Base-by-base conservation (phyloP, 805 yeast genomes). In the Isabelozyma gotoi region DNA sequence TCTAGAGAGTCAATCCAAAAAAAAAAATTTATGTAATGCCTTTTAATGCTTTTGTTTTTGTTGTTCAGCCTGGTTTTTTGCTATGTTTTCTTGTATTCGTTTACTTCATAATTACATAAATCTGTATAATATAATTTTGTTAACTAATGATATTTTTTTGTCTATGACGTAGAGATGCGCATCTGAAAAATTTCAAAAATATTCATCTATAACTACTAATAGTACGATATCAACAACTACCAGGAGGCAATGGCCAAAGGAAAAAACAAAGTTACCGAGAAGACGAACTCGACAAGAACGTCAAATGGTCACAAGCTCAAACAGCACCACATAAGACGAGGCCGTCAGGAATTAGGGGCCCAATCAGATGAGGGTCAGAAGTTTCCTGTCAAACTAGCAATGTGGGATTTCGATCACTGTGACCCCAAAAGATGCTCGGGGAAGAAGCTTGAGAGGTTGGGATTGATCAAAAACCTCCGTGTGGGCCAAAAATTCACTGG, bases 341-440 rank as follows among this genome's bases (percentile, higher is more conserved):
- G 66, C 17, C 52, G 66, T 36, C 68, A 58, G 43, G 75, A 71
- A 46, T 44, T 46, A 1, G 69, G 67, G 2, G 53, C 57, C 11
- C 20, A 61, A 51, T 42, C 52, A 49, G 17, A 46, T 41, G 27
- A 55, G 42, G 38, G 50, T 49, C 49, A 40, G 5, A 53, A 53
- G 38, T 87, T 88, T 57, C 96, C 96, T 1, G 84, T 85, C 27
- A 90, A 88, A 57, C 63, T 91, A 49, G 97, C 97, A 14, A 92
- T 92, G 99, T 92, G 99, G 97, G 99, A 94, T 63, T 94, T 94
- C 59, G 96, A 91, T 52, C 99, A 94, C 60, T 94, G 99, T 69
- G 99, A 94, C 66, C 99, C 99, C 1, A 94, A 94, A 60, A 77
- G 97, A 59, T 94, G 99, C 62, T 85, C 95, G 51, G 99, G 99